Conservation (phyloP, 768 basidiomycete genomes). For the Psilocybe sp. region DNA sequence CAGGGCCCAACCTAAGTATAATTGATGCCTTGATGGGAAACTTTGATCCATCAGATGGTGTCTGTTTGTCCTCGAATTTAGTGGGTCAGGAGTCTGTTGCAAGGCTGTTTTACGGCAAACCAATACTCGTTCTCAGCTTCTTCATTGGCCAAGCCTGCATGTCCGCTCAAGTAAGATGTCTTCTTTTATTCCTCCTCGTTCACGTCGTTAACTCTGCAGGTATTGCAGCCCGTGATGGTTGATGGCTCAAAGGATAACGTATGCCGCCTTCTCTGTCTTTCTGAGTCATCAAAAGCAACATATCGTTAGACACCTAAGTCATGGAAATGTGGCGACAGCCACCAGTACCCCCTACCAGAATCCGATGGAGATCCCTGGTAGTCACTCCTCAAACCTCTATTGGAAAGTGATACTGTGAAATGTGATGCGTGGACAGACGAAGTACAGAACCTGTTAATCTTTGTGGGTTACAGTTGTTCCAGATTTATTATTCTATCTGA, state of each 20-base stretch:
- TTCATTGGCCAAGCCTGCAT: no score
- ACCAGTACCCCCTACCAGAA: constrained; percentile 10
- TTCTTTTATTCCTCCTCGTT: no score
- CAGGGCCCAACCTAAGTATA: no score
- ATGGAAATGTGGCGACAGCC: constrained; percentile 11
- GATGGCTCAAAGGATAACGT: background rate
- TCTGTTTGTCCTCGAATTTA: no score
- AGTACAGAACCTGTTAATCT: constrained; percentile 24
- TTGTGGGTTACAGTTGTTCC: constrained; percentile 11
- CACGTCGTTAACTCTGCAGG: no score
- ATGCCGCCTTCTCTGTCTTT: background rate
- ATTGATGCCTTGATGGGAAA: no score
- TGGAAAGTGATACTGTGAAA: constrained; percentile 11
- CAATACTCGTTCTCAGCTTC: no score
- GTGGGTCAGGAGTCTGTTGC: no score
- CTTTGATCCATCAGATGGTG: no score
- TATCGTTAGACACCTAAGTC: background rate
- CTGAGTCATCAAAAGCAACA: background rate
- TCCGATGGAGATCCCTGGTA: constrained; percentile 16
- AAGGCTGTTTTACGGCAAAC: no score
- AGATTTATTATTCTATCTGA: background rate
- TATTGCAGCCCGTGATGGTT: no score
- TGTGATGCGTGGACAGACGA: constrained; percentile 25
- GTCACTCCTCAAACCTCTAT: constrained; percentile 6
- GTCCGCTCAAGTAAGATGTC: no score